Evolutionary conservation across 352 stramenopile species (phyloP).

Genomic region (Pythium dissotocum): DNA sequence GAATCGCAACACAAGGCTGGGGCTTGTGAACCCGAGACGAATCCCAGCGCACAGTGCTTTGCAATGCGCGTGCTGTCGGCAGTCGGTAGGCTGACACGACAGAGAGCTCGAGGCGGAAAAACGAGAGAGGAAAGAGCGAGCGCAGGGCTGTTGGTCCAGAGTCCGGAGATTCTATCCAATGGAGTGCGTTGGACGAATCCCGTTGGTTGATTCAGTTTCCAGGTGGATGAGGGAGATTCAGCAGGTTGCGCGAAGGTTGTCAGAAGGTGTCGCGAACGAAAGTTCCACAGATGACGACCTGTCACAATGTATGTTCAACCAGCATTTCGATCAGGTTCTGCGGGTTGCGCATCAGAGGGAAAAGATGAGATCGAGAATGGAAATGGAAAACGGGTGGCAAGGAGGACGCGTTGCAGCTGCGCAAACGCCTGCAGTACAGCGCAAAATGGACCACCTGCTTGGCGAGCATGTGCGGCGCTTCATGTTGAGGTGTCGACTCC

Average conservation of each 20-base stretch:
- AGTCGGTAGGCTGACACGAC: background rate
- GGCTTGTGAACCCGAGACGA: background rate
- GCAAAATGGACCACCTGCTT: background rate
- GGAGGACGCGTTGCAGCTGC: background rate
- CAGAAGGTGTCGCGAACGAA: constrained; percentile 9
- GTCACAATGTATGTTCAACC: constrained; percentile 31
- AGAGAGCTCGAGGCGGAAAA: background rate
- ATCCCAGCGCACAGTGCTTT: background rate
- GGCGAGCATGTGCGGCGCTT: background rate
- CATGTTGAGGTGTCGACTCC: background rate
- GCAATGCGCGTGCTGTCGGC: background rate
- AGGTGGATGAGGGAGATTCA: constrained; percentile 15
- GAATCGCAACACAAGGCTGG: no score
- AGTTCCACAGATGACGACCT: background rate
- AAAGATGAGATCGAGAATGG: background rate
- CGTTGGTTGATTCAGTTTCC: constrained; percentile 3
- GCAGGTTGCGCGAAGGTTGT: constrained; percentile 14
- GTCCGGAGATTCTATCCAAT: constrained; percentile 3
- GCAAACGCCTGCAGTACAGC: background rate
- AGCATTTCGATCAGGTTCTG: constrained; percentile 25
- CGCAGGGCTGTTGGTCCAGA: background rate
- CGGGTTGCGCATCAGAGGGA: constrained; percentile 6
- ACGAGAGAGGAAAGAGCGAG: background rate
- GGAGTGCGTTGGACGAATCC: background rate
- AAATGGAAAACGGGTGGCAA: constrained; percentile 1